Base-by-base conservation (phyloP, 2,329 filamentous ascomycete genomes). In the Epichloe glyceriae region DNA sequence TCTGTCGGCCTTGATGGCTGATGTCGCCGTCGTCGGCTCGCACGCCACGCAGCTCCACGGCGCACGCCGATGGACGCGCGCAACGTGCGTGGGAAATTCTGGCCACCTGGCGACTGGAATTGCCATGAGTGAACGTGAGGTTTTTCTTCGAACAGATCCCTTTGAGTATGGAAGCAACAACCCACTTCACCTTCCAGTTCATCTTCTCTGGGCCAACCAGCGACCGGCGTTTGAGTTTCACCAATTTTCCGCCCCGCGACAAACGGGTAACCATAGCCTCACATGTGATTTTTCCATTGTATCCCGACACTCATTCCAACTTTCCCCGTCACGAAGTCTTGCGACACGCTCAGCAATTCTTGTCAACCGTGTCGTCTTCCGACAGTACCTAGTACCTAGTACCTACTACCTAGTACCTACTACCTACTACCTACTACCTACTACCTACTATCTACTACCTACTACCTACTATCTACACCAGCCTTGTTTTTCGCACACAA, bases 151-250 rank as follows among this genome's bases (percentile, higher is more conserved):
- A 10, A 26, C 7, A 26, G 26, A 8, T 30, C 7, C 26, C 8
- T 30, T 30, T 30, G 26, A 30, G 26, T 8, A 42, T 30, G 35
- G 48, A 5, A 30, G 40, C 14, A 15, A 20, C 15, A 45, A 26
- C 42, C 20, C 40, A 50, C 40, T 45, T 45, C 17, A 17, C 40
- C 47, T 33, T 33, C 14, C 17, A n/a, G 22, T 39, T 43, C 39
- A 50, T 43, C 41, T 45, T 19, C 14, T n/a, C 11, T 26, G 19
- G 3, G 19, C 46, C 50, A 52, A 52, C 47, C 41, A 52, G 42
- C 17, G 34, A 26, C n/a, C 12, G 30, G 30, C 41, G 19, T 30
- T 30, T 39, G 46, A 17, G 19, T 38, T 41, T 10, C 22, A 38
- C 26, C 22, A 19, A 45, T 44, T 45, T 20, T 42, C 46, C 22